Percentiles rank a stretch among this genome's conserved stretches.
phyloP scores from a whole-genome alignment of 139 green algal genomes.

The Edaphochlamys debaryana region DNA sequence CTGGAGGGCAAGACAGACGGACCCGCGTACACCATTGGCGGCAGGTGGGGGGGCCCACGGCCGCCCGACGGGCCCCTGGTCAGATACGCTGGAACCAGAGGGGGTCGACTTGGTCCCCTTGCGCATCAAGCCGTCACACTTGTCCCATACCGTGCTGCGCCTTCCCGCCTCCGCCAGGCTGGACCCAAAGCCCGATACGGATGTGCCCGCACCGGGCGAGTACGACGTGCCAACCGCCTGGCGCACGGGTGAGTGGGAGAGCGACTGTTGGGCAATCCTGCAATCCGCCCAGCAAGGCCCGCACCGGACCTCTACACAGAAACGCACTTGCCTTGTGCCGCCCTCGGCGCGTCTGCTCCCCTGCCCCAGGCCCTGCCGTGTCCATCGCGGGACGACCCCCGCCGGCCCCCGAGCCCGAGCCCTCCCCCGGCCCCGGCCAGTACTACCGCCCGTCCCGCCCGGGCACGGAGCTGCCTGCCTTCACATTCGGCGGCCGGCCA shows the following conservation, averaged over 20 bases:
- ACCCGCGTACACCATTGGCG: slow-evolving; percentile 42
- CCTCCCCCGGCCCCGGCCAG: slow-evolving; percentile 12
- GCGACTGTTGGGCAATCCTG: too few species aligned
- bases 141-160: too few species aligned
- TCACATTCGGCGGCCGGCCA: slow-evolving; percentile 18
- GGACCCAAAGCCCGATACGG: slow-evolving; percentile 30
- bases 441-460: slow-evolving; percentile 19
- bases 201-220: slow-evolving; percentile 44
- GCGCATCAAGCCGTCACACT: too few species aligned
- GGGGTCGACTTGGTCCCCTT: too few species aligned
- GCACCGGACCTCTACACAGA: too few species aligned
- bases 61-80: too few species aligned
- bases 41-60: too few species aligned
- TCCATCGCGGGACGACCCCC: slow-evolving; percentile 11
- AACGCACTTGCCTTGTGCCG: too few species aligned
- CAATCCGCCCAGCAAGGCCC: too few species aligned
- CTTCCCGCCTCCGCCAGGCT: slow-evolving; percentile 7
- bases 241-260: slow-evolving; percentile 26
- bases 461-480: slow-evolving; percentile 28
- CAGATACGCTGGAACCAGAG: too few species aligned
- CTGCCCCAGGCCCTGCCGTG: slow-evolving; percentile 33
- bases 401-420: slow-evolving; percentile 10
- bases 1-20: too few species aligned
- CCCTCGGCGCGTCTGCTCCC: too few species aligned
- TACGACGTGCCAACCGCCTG: slow-evolving; percentile 50